Conservation (phyloP, 2,329 filamentous ascomycete species). For the Torrubiellomyces zombiae region DNA sequence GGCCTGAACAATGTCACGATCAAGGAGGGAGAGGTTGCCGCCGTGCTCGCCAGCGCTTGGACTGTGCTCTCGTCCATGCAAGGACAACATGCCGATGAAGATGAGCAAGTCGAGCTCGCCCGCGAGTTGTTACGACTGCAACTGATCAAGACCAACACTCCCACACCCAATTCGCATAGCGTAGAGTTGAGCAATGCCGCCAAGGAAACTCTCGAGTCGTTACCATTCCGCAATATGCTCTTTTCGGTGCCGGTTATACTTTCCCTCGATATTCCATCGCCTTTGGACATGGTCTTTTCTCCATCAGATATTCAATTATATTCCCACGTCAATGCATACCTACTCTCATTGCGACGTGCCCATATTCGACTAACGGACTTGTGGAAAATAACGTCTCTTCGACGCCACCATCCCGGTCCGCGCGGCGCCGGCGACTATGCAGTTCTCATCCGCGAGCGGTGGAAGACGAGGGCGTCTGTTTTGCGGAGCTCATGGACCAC, state of each 20-base stretch:
- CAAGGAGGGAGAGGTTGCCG: slow-evolving; percentile 74
- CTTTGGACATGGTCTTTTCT: slow-evolving; percentile 75
- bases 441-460: slow-evolving; percentile 43
- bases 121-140: slow-evolving; percentile 56
- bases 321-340: slow-evolving; percentile 71
- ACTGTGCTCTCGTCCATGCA: slow-evolving; percentile 61
- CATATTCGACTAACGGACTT: slow-evolving; percentile 71
- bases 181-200: slow-evolving; percentile 16
- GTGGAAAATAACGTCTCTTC: slow-evolving; percentile 70
- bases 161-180: slow-evolving; percentile 20
- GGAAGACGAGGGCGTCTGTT: slow-evolving; percentile 42
- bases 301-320: slow-evolving; percentile 62
- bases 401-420: slow-evolving; percentile 61
- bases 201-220: slow-evolving; percentile 23
- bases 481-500: slow-evolving; percentile 85
- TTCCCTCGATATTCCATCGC: slow-evolving; percentile 56
- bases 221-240: slow-evolving; percentile 63
- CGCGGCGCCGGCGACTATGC: slow-evolving; percentile 43
- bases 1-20: slow-evolving; percentile 33
- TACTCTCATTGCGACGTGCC: slow-evolving; percentile 69
- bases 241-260: slow-evolving; percentile 58
- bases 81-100: slow-evolving; percentile 54
- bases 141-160: slow-evolving; percentile 31
- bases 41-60: slow-evolving; percentile 64
- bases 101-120: slow-evolving; percentile 72